A percentile compares a stretch with the other conserved stretches of the same genome.
These are phyloP conservation scores for Backusella morwellensis DNA, from an alignment of 192 early-diverging fungal species.

Conservation along the genomic window DNA sequence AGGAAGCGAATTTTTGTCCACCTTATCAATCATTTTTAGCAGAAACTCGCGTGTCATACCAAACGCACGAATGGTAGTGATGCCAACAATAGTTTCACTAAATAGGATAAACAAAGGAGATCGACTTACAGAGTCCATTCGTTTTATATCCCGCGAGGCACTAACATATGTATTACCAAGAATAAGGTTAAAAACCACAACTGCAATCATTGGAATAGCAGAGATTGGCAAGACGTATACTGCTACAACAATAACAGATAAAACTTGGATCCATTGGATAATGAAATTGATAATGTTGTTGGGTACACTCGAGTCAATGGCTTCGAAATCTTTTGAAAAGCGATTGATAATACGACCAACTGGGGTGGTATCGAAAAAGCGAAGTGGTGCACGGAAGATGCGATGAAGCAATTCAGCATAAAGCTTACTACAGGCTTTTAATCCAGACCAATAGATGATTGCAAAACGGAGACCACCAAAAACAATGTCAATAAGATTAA, in stretches of 20 bases:
- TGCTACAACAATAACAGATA: slow-evolving; percentile 55
- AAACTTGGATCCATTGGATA: slow-evolving; percentile 41
- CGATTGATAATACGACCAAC: slow-evolving; percentile 88
- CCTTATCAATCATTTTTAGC: slow-evolving; percentile 42
- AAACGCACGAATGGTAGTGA: slow-evolving; percentile 87
- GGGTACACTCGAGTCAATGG: slow-evolving; percentile 63
- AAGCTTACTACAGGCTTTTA: slow-evolving; percentile 53
- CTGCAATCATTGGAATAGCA: slow-evolving; percentile 37
- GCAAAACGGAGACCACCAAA: slow-evolving; percentile 24
- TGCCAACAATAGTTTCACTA: slow-evolving; percentile 67
- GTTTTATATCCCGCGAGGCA: slow-evolving; percentile 78
- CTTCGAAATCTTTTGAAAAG: slow-evolving; percentile 83
- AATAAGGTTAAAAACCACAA: slow-evolving; percentile 42
- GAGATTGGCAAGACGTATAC: slow-evolving; percentile 63
- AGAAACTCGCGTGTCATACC: slow-evolving; percentile 63
- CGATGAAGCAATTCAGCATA: slow-evolving; percentile 54
- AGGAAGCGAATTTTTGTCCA: slow-evolving; percentile 65
- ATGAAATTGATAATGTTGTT: slow-evolving; percentile 48
- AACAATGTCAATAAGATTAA: slow-evolving; percentile 37
- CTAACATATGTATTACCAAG: slow-evolving; percentile 58
- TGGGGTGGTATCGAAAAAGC: slow-evolving; percentile 87
- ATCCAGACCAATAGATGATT: slow-evolving; percentile 38
- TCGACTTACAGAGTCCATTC: slow-evolving; percentile 73
- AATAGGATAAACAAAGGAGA: slow-evolving; percentile 79
- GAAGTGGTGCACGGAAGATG: slow-evolving; percentile 67